phyloP scores from a whole-genome alignment of 768 basidiomycete genomes.

The Agaricus blazei region DNA sequence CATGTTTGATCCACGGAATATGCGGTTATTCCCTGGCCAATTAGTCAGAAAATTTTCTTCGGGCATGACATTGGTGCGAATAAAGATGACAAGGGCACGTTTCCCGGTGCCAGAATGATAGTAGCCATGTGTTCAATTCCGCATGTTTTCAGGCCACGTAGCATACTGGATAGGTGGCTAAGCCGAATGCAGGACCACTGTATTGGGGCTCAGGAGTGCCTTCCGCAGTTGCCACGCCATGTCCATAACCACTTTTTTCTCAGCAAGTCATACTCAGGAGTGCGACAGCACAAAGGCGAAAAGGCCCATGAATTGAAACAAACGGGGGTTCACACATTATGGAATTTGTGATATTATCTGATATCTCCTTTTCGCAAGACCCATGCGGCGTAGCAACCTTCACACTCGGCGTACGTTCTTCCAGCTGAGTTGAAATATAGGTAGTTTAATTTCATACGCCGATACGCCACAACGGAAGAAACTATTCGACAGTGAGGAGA shows the following conservation, averaged over 20 bases:
- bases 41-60: neutral
- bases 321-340: neutral
- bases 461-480: neutral
- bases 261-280: too few relatives aligned
- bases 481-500: too few relatives aligned
- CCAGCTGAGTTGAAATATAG: neutral
- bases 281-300: too few relatives aligned
- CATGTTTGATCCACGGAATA: conserved; percentile 5
- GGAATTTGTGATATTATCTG: neutral
- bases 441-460: too few relatives aligned
- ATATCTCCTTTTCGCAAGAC: neutral
- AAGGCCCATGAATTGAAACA: neutral
- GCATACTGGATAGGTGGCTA: neutral
- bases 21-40: neutral
- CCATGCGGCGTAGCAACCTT: neutral
- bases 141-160: neutral
- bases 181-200: neutral
- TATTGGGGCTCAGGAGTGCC: neutral
- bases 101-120: neutral
- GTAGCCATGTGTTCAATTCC: conserved; percentile 1
- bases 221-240: neutral
- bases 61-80: neutral
- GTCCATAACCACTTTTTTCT: too few relatives aligned
- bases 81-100: neutral
- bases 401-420: neutral